Evolutionary conservation across 2,329 filamentous ascomycete species (phyloP), one percentile per base, ranked within the genome.

Genomic region (Rhinocladiella similis): DNA sequence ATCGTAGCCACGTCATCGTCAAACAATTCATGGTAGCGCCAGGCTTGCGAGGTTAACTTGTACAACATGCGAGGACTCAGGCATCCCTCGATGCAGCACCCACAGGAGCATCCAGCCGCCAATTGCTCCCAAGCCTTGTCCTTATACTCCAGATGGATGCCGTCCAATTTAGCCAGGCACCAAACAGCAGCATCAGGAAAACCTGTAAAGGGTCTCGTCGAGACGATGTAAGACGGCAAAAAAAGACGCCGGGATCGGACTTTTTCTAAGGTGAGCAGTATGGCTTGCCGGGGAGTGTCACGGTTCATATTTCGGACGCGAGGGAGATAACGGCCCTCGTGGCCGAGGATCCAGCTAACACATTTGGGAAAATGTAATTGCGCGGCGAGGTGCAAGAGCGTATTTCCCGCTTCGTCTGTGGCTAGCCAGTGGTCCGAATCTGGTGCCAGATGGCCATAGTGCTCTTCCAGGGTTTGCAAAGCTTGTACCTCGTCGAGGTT

Each of bases 61-160:
- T 51, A 52, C 9, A 51, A 66, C 70, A 73, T 75, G 38, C 70
- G 69, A 5, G 70, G 68, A 39, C 71, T 75, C 25, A 75, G 50
- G 59, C 74, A 73, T 3, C 73, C 73, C 22, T 61, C 64, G 14
- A 69, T 50, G 56, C 72, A 74, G 53, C 68, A 48, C 18, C 70
- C 69, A 58, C 72, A 76, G 33, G 69, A 75, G 57, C 73, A 76
- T 6, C 73, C 70, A 55, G 65, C 43, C 72, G 48, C 65, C 68
- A 47, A 74, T 52, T 39, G 65, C 67, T 56, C 61, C 52, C 5
- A 60, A 50, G 45, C 25, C 25, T 67, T 58, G 46, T 45, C 22
- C n/a, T 50, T 38, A 10, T 47, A 27, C 20, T 50, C 39, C 5
- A 46, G 41, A 27, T 50, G 10, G 20, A 47, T 13, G 3, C 56